Percentiles rank a stretch among this genome's conserved stretches.
Conservation (phyloP, 495 filamentous ascomycete species). For the Venustampulla echinocandica region DNA sequence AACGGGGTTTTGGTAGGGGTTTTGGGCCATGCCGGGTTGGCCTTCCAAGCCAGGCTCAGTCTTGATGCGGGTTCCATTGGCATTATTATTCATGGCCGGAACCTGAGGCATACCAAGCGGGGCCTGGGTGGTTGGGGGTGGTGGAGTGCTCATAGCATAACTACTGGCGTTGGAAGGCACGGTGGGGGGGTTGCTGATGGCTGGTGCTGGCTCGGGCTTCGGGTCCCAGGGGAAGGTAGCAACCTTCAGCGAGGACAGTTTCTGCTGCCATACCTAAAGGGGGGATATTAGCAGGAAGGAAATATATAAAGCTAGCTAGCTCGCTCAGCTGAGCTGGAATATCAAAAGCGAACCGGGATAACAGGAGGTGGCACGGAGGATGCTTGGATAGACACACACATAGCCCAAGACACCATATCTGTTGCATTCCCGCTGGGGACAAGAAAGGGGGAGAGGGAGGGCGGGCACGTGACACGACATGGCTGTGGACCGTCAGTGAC, state of each 20-base stretch:
- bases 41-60: slow-evolving; percentile 56
- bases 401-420: no score
- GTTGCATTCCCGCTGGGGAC: no score
- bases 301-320: neutral
- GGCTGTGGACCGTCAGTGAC: no score
- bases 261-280: slow-evolving; percentile 83
- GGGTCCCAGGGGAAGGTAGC: slow-evolving; percentile 97
- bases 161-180: slow-evolving; percentile 48
- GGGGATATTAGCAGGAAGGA: slow-evolving; percentile 10
- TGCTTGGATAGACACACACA: no score
- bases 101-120: slow-evolving; percentile 11
- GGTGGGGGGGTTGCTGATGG: slow-evolving; percentile 35
- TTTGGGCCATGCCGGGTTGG: slow-evolving; percentile 25
- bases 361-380: neutral
- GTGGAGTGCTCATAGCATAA: slow-evolving; percentile 16
- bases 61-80: slow-evolving; percentile 50
- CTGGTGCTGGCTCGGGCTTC: slow-evolving; percentile 42
- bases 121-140: slow-evolving; percentile 1
- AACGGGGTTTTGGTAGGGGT: slow-evolving; percentile 16
- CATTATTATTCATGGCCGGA: slow-evolving; percentile 8
- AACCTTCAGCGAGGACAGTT: slow-evolving; percentile 70
- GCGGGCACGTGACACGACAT: slow-evolving; percentile 25
- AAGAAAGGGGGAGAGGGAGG: slow-evolving; percentile 6
- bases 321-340: no score
- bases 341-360: neutral